A percentile compares a stretch with the other conserved stretches of the same genome.
Evolutionary conservation across 2,329 filamentous ascomycete genomes (phyloP).

Genomic region (Sporothrix globosa): DNA sequence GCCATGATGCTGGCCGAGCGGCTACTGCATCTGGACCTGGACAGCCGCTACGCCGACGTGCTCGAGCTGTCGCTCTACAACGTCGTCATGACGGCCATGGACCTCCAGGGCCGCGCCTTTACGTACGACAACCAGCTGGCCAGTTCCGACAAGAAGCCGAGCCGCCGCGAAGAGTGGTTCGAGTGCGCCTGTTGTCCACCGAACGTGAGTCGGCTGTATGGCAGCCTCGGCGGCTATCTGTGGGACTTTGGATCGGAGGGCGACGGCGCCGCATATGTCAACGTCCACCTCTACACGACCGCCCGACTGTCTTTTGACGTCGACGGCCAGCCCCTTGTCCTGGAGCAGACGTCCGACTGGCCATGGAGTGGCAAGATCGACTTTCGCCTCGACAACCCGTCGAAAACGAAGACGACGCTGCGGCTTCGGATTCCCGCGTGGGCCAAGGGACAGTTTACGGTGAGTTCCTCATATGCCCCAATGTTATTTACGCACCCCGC

Average conservation of each 20-base stretch:
- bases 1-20: slow-evolving; percentile 22
- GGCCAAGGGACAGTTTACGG: not conserved
- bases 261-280: not conserved
- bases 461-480: no score
- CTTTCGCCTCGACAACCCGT: not conserved
- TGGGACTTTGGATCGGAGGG: not conserved
- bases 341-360: slow-evolving; percentile 22
- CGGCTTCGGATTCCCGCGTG: not conserved
- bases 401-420: not conserved
- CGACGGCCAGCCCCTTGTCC: not conserved
- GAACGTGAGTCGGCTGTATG: slow-evolving; percentile 4
- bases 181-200: slow-evolving; percentile 17
- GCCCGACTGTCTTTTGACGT: slow-evolving; percentile 16
- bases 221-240: slow-evolving; percentile 14
- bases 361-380: not conserved
- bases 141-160: not conserved
- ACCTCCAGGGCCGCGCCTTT: not conserved
- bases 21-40: slow-evolving; percentile 3
- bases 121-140: slow-evolving; percentile 22
- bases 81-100: slow-evolving; percentile 20
- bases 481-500: no score
- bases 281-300: slow-evolving; percentile 10
- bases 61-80: slow-evolving; percentile 25
- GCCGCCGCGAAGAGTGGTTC: slow-evolving; percentile 1
- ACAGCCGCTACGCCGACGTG: slow-evolving; percentile 5